Percentiles rank a stretch among this genome's conserved stretches.
These are phyloP conservation scores for Hanseniaspora mollemarum DNA, from an alignment of 805 yeast species.

Conservation along the genomic window DNA sequence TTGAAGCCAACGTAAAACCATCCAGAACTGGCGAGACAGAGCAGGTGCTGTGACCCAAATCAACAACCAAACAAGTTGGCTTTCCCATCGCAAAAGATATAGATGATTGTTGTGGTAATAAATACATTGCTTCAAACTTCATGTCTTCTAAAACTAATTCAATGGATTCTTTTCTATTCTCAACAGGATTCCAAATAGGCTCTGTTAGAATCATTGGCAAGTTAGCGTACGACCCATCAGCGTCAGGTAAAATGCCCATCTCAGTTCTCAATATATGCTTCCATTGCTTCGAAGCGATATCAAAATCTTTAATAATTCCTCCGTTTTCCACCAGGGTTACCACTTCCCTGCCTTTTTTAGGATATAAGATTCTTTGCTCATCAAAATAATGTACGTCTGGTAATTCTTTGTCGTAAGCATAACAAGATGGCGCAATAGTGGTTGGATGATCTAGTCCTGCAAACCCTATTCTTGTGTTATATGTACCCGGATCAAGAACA, in stretches of 20 bases:
- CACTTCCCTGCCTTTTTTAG: slow-evolving; percentile 35
- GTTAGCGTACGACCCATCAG: slow-evolving; percentile 28
- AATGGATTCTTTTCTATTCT: slow-evolving; percentile 55
- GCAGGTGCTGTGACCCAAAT: slow-evolving; percentile 66
- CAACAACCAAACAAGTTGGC: slow-evolving; percentile 77
- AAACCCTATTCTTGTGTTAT: slow-evolving; percentile 70
- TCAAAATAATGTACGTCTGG: slow-evolving; percentile 23
- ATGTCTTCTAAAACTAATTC: slow-evolving; percentile 60
- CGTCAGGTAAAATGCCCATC: slow-evolving; percentile 40
- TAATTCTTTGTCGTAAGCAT: slow-evolving; percentile 34
- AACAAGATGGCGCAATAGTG: slow-evolving; percentile 55
- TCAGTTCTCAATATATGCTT: slow-evolving; percentile 43
- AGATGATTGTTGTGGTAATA: slow-evolving; percentile 77
- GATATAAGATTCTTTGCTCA: slow-evolving; percentile 39
- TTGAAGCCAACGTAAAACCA: slow-evolving; percentile 62
- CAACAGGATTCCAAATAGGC: slow-evolving; percentile 69
- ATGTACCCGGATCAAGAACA: slow-evolving; percentile 85
- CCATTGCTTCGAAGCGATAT: slow-evolving; percentile 67
- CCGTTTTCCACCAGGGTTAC: slow-evolving; percentile 52
- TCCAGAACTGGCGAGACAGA: slow-evolving; percentile 76
- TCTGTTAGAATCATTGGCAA: slow-evolving; percentile 70
- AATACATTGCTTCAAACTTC: slow-evolving; percentile 67
- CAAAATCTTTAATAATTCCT: slow-evolving; percentile 64
- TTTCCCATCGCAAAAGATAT: slow-evolving; percentile 80
- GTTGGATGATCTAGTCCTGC: slow-evolving; percentile 89